Evolutionary conservation across 1,284 basidiomycete genomes (phyloP), one percentile per base, ranked within the genome.

Genomic region (Ceratorhiza oryzae-sativae): DNA sequence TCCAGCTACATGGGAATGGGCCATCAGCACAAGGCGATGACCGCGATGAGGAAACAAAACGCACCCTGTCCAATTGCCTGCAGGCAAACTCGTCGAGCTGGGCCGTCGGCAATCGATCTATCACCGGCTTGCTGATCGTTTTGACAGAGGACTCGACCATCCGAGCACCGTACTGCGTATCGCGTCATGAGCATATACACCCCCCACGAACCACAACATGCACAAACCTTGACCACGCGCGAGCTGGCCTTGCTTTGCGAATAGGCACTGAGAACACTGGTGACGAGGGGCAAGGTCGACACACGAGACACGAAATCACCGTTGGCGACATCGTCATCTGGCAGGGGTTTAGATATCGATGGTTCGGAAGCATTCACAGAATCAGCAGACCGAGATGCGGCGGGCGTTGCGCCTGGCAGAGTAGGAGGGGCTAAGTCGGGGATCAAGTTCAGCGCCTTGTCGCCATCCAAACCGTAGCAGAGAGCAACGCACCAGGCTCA

Each of bases 21-120:
- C 51, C 13, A 41, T 51, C 53, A 67, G 39, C 72, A 71, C 30
- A 32, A 45, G 74, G 36, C 70, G 34, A 25, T 72, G 62, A 75
- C 71, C 56, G 51, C 51, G 46, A 77, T 75, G 75, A 55, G 56
- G 60, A 53, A 45, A 36, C 71, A n/a, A 59, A 72, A 82, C 88
- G 76, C 75, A 93, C 88, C 77, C 87, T 84, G 80, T 95, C 93
- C 55, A 95, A 84, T 78, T 95, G 93, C 67, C 92, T 85, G 77
- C 91, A 92, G 1, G 93, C 94, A 80, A 95, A 95, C 73, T 93
- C 92, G 76, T 95, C 94, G n/a, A 94, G 82, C 77, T 90, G 89
- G 73, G 87, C 88, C 70, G 87, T 89, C 49, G 87, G 92, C 0
- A 95, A 83, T 53, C 90, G 87, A 74, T 91, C 87, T 72, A 94